Conservation (phyloP, 257 asterid species). For the Henckelia pumila region DNA sequence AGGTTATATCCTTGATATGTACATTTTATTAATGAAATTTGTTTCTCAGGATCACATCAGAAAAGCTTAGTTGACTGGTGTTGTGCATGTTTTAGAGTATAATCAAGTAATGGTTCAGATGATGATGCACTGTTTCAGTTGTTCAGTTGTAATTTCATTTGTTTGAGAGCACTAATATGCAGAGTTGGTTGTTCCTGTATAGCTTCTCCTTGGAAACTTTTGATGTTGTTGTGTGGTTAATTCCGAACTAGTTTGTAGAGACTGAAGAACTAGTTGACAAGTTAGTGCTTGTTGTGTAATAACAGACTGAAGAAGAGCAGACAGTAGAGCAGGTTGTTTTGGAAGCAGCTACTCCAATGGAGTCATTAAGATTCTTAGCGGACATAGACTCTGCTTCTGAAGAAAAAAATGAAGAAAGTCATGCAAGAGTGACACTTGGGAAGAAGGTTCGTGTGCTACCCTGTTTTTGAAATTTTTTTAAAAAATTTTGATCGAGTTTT, state of each 20-base stretch:
- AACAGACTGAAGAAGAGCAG: constrained; percentile 36
- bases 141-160: too few relatives aligned
- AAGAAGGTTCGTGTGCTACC: constrained; percentile 57
- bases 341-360: constrained; percentile 78
- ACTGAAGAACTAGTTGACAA: too few relatives aligned
- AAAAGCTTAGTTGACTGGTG: background rate
- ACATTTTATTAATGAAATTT: too few relatives aligned
- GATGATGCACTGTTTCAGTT: background rate
- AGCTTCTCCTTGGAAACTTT: background rate
- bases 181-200: background rate
- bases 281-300: constrained; percentile 13
- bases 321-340: constrained; percentile 68
- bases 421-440: constrained; percentile 31
- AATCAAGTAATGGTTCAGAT: background rate
- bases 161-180: background rate
- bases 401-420: constrained; percentile 35
- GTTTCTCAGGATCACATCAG: background rate
- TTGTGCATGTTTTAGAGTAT: background rate
- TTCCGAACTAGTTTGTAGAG: constrained; percentile 4
- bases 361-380: constrained; percentile 66
- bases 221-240: constrained; percentile 5
- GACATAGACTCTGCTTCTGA: constrained; percentile 48
- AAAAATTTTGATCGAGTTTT: constrained; percentile 23
- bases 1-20: too few relatives aligned
- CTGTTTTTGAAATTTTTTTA: constrained; percentile 15